Conservation (phyloP, 768 basidiomycete species). For the Multifurca ochricompacta region DNA sequence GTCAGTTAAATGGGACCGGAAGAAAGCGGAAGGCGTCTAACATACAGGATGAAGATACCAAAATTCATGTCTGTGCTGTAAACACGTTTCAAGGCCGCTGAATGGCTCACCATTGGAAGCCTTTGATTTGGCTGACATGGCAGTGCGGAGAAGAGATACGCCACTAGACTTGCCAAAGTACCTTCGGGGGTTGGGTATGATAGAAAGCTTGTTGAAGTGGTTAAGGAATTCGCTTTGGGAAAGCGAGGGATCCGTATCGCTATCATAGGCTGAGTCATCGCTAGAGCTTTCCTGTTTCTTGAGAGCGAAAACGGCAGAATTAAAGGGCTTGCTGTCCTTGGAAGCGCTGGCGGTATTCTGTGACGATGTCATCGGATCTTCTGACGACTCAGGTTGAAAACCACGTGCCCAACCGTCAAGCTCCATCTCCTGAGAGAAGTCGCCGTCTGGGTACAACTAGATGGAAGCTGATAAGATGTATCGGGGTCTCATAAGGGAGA, state of each 20-base stretch:
- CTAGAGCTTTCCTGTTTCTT: neutral
- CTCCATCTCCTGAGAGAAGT: slow-evolving; percentile 20
- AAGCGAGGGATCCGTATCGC: neutral
- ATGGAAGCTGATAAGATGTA: neutral
- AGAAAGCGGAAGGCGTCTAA: neutral
- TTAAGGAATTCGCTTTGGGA: neutral
- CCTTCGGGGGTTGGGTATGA: slow-evolving; percentile 6
- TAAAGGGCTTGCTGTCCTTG: neutral
- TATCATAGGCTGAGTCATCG: neutral
- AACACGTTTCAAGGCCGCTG: neutral
- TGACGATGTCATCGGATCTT: neutral
- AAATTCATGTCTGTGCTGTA: slow-evolving; percentile 7
- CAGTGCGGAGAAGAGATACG: slow-evolving; percentile 8
- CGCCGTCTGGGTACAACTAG: slow-evolving; percentile 18
- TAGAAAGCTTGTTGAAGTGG: neutral
- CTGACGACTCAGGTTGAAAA: slow-evolving; percentile 10
- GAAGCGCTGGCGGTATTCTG: neutral
- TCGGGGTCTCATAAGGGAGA: neutral
- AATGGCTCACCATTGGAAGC: neutral
- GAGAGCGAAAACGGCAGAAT: neutral
- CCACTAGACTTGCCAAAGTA: slow-evolving; percentile 21
- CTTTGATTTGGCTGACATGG: slow-evolving; percentile 11
- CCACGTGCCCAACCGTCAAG: slow-evolving; percentile 14
- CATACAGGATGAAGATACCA: slow-evolving; percentile 16
- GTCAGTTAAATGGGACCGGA: neutral